Conservation (phyloP, 176 grass and related monocot genomes). For the Aegilops bicornis region DNA sequence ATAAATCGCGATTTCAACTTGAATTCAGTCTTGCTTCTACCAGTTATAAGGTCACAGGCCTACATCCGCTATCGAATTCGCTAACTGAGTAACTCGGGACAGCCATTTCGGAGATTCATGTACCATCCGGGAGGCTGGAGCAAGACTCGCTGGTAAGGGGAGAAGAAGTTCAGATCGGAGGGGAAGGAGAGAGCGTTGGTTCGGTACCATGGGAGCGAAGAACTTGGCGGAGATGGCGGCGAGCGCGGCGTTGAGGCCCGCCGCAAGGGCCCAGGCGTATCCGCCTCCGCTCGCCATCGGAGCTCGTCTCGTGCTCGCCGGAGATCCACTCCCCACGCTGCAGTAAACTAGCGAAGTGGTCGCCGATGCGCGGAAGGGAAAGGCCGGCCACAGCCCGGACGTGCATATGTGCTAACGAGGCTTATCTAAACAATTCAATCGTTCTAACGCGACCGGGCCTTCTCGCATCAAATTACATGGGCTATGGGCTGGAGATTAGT, state of each 20-base stretch:
- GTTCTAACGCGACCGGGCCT: neutral
- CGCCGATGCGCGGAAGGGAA: neutral
- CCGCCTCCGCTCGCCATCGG: conserved; percentile 44
- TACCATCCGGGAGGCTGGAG: too few relatives aligned
- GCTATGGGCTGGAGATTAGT: neutral
- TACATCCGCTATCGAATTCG: neutral
- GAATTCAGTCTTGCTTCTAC: neutral
- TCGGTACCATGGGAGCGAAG: conserved; percentile 57
- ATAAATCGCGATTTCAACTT: neutral
- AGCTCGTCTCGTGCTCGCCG: conserved; percentile 7
- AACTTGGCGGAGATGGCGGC: conserved; percentile 85
- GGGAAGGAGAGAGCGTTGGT: neutral
- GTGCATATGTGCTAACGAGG: neutral
- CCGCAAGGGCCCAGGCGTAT: conserved; percentile 69
- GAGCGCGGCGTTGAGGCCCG: conserved; percentile 77
- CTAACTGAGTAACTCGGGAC: neutral
- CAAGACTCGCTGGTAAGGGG: neutral
- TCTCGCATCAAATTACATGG: neutral
- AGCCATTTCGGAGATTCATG: neutral
- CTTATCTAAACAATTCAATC: too few relatives aligned
- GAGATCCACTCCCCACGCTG: conserved; percentile 29
- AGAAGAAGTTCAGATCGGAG: neutral
- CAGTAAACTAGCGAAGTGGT: neutral
- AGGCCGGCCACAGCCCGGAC: neutral
- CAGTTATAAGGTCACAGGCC: neutral